These are phyloP conservation scores for Musa acuminata DNA, from an alignment of 176 grass and related monocot species.

Conservation along the genomic window DNA sequence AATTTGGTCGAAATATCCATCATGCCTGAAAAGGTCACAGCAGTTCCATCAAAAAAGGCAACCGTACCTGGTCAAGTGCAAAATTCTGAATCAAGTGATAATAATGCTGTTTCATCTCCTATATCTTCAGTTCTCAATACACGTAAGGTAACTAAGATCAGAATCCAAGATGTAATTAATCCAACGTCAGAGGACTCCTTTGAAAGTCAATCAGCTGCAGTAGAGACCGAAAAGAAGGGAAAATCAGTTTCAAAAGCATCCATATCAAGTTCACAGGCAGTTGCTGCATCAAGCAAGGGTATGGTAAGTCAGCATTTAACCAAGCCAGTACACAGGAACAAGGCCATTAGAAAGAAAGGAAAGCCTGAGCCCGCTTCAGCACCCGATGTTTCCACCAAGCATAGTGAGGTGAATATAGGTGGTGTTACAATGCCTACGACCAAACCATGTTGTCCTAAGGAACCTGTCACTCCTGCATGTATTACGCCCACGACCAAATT, in stretches of 20 bases:
- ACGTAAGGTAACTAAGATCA: conserved; percentile 52
- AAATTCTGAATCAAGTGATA: conserved; percentile 30
- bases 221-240: conserved; percentile 47
- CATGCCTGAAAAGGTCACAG: conserved; percentile 36
- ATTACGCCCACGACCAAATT: neutral
- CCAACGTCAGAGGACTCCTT: conserved; percentile 30
- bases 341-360: conserved; percentile 68
- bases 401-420: conserved; percentile 31
- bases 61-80: conserved; percentile 17
- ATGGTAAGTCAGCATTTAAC: conserved; percentile 43
- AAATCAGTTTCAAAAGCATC: conserved; percentile 47
- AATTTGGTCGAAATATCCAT: conserved; percentile 33
- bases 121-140: conserved; percentile 37
- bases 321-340: conserved; percentile 62
- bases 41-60: conserved; percentile 27
- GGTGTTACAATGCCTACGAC: conserved; percentile 20
- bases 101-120: conserved; percentile 33
- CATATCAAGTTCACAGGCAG: conserved; percentile 32
- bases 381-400: conserved; percentile 10
- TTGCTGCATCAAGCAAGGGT: conserved; percentile 15
- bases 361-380: conserved; percentile 45
- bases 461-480: conserved; percentile 32
- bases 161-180: conserved; percentile 91
- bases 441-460: conserved; percentile 30
- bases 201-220: conserved; percentile 22